Evolutionary conservation across 441 rosid genomes (phyloP).

Genomic region (Corymbia calophylla): DNA sequence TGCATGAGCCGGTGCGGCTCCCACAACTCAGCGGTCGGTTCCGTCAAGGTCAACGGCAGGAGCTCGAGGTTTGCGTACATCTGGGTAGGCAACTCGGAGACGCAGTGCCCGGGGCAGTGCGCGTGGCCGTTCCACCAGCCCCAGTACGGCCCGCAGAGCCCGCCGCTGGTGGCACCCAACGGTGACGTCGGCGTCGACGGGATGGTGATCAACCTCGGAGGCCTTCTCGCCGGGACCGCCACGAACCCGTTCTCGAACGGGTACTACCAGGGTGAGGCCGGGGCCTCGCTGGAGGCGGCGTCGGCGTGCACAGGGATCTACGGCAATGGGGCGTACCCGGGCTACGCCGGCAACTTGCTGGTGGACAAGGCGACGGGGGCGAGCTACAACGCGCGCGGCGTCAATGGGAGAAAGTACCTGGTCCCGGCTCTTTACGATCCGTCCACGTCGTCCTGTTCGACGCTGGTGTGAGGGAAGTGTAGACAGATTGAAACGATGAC

Average conservation of each 20-base stretch:
- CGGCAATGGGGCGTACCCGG: conserved; percentile 21
- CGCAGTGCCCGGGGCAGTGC: background rate
- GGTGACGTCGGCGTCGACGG: background rate
- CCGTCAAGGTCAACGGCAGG: background rate
- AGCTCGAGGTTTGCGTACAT: background rate
- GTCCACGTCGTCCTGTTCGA: background rate
- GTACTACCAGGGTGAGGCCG: conserved; percentile 49
- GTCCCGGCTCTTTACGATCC: background rate
- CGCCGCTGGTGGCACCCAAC: background rate
- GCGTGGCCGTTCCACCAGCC: background rate
- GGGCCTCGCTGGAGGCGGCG: conserved; percentile 53
- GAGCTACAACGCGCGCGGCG: background rate
- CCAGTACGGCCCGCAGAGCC: background rate
- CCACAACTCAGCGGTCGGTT: background rate
- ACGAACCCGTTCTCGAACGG: conserved; percentile 72
- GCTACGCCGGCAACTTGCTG: background rate
- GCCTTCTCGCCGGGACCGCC: background rate
- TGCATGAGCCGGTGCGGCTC: background rate
- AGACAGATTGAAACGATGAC: background rate
- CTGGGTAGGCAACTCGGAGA: background rate
- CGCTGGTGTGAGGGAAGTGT: background rate
- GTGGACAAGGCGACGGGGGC: background rate
- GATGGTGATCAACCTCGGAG: background rate
- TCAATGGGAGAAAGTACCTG: background rate
- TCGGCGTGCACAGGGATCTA: conserved; percentile 51